Base-by-base conservation (phyloP, 805 yeast species). In the Metschnikowia arizonensis region DNA sequence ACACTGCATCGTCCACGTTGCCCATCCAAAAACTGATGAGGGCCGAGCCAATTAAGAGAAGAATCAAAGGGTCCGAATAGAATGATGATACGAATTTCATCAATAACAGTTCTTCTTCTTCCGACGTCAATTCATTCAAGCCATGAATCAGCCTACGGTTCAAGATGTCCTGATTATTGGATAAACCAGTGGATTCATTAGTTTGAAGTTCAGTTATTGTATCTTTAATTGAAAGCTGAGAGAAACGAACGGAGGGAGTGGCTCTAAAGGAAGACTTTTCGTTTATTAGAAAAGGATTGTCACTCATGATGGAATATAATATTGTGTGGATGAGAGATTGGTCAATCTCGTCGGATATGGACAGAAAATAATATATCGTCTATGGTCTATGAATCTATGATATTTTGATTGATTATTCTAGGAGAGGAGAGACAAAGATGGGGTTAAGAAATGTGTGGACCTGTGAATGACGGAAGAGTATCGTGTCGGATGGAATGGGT, bases 1-100 rank as follows among this genome's bases (percentile, higher is more conserved):
- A 83, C n/a, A 93, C 71, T 2, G 98, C 96, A 64, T 93, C 99
- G 62, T 93, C 97, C 26, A 81, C 80, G 66, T 93, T 93, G n/a
- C 97, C 96, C 95, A 93, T 88, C 56, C 87, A 65, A 54, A 91
- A 86, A 50, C 95, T 83, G 29, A 93, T 74, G 2, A 77, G 78
- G 0, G 99, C 97, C 0, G 97, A 88, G 0, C 93, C 97, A 33
- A 90, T 86, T 57, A 93, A 74, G 47, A 93, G 70, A 54, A 93
- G 70, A 53, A 93, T 91, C 67, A 93, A 74, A 19, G 97, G 97
- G 66, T 93, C 96, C 55, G 86, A 90, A 57, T 87, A 82, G 59
- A 93, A 93, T 45, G 83, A 88, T 48, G 83, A 73, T 8, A 88
- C 42, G 57, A 93, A 93, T 63, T 87, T 85, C 67, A 76, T 64